Conservation (phyloP, 345 rosid species). For the Gynandropsis gynandra region DNA sequence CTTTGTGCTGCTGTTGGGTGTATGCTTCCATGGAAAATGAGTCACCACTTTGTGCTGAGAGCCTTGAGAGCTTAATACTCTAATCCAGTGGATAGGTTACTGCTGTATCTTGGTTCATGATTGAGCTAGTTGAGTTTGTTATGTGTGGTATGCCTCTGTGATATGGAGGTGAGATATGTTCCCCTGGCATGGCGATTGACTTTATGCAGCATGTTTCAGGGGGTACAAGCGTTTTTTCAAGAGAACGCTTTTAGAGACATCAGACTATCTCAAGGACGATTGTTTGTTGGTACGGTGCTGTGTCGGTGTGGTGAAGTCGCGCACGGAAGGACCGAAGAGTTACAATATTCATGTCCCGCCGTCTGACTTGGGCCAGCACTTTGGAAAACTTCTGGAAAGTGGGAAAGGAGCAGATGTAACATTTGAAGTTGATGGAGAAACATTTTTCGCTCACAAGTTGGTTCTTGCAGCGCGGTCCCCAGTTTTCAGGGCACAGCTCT, state of each 20-base stretch:
- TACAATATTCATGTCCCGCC: slow-evolving; percentile 49
- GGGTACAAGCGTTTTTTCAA: slow-evolving; percentile 79
- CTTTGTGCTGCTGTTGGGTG: not conserved
- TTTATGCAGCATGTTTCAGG: slow-evolving; percentile 39
- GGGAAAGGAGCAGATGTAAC: slow-evolving; percentile 52
- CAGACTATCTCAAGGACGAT: slow-evolving; percentile 64
- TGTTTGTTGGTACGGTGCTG: slow-evolving; percentile 57
- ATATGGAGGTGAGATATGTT: not conserved
- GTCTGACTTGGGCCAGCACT: slow-evolving; percentile 46
- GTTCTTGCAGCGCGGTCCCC: slow-evolving; percentile 70
- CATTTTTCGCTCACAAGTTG: slow-evolving; percentile 58
- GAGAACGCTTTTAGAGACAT: slow-evolving; percentile 53
- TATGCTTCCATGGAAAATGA: too few relatives aligned
- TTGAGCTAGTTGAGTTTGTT: too few relatives aligned
- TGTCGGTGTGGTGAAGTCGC: slow-evolving; percentile 77
- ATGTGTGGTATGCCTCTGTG: not conserved
- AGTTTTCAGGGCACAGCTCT: slow-evolving; percentile 74
- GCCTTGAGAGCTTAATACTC: too few relatives aligned
- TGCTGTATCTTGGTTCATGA: not conserved
- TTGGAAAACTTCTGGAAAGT: slow-evolving; percentile 53
- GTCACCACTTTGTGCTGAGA: too few relatives aligned
- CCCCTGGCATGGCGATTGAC: not conserved
- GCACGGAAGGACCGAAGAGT: slow-evolving; percentile 53
- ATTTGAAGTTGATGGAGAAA: slow-evolving; percentile 57
- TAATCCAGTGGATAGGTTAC: not conserved